Evolutionary conservation across 2,329 filamentous ascomycete genomes (phyloP), one percentile per base, ranked within the genome.

Genomic region (Aureobasidium leucospermi): DNA sequence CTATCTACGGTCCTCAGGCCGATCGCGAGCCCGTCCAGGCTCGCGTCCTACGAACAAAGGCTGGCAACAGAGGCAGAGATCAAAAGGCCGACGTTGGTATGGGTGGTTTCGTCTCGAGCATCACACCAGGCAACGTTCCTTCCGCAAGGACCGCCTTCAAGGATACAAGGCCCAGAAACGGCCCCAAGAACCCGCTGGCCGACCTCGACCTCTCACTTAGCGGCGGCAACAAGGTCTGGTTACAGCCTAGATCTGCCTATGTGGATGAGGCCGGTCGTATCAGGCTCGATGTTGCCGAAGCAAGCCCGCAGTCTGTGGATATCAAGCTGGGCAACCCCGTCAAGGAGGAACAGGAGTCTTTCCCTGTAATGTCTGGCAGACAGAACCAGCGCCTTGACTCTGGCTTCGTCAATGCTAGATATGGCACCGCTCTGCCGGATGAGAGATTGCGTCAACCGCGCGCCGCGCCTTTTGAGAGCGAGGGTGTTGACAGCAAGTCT

Each of bases 1-100:
- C 84, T 2, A 68, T 79, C 32, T 80, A 81, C 64, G 85, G 85
- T 4, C 85, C 85, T 9, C 84, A 85, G 66, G 71, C 71, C 2
- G 66, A 73, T 31, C 74, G 74, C 28, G 67, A 77, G 4, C 84
- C 84, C 0, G 75, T 86, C 3, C 70, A 81, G 61, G 81, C 83
- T 4, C 82, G 85, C 63, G 77, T 86, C 19, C 68, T 88, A 58
- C 73, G 77, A 52, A 76, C 79, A 5, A 64, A 67, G 28, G 77
- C 73, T 68, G 68, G 67, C 48, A 67, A 69, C 39, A 70, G 69
- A 60, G 71, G 72, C 38, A 68, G 58, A 5, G 67, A 69, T 38
- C 47, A 59, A 42, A 64, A 68, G 19, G 74, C 75, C 4, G 68
- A 68, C 29, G 65, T 79, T 19, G 77, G 77, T 52, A 73, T 79